Evolutionary conservation across 805 yeast species (phyloP).

Genomic region (Sporopachydermia quercuum): DNA sequence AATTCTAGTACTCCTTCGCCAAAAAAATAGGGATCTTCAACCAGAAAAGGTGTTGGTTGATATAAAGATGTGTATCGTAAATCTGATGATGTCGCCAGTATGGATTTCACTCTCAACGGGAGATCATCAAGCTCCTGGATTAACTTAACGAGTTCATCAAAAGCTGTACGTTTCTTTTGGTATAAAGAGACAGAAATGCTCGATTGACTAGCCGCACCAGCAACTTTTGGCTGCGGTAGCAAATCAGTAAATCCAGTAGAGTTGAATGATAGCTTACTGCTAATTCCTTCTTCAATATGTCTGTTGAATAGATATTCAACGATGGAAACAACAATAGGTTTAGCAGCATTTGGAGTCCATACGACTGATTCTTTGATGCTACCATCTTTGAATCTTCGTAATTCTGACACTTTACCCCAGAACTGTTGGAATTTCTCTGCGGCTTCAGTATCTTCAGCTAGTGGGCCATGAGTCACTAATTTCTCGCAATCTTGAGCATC

Average conservation of each 20-base stretch:
- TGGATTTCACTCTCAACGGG: slow-evolving; percentile 59
- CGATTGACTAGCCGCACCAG: slow-evolving; percentile 42
- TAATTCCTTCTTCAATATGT: slow-evolving; percentile 39
- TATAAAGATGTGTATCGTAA: slow-evolving; percentile 63
- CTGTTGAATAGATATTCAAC: slow-evolving; percentile 44
- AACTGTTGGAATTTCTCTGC: slow-evolving; percentile 57
- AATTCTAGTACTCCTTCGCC: slow-evolving; percentile 74
- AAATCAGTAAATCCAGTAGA: slow-evolving; percentile 31
- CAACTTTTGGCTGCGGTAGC: slow-evolving; percentile 45
- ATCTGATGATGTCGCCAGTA: slow-evolving; percentile 60
- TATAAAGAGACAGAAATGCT: slow-evolving; percentile 14
- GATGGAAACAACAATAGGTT: slow-evolving; percentile 53
- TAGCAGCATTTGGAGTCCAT: slow-evolving; percentile 47
- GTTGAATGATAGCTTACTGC: slow-evolving; percentile 23
- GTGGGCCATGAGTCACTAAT: slow-evolving; percentile 78
- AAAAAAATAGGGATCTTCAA: slow-evolving; percentile 61
- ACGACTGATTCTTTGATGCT: slow-evolving; percentile 80
- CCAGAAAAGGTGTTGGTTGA: slow-evolving; percentile 74
- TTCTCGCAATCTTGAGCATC: slow-evolving; percentile 66
- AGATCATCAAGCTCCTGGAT: slow-evolving; percentile 32
- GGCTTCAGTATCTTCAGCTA: slow-evolving; percentile 38
- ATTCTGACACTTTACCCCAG: slow-evolving; percentile 80
- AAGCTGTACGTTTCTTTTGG: slow-evolving; percentile 23
- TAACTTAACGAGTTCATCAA: slow-evolving; percentile 34
- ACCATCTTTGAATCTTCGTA: slow-evolving; percentile 90